Evolutionary conservation across 495 filamentous ascomycete genomes (phyloP).

Genomic region (Talaromyces proteolyticus): DNA sequence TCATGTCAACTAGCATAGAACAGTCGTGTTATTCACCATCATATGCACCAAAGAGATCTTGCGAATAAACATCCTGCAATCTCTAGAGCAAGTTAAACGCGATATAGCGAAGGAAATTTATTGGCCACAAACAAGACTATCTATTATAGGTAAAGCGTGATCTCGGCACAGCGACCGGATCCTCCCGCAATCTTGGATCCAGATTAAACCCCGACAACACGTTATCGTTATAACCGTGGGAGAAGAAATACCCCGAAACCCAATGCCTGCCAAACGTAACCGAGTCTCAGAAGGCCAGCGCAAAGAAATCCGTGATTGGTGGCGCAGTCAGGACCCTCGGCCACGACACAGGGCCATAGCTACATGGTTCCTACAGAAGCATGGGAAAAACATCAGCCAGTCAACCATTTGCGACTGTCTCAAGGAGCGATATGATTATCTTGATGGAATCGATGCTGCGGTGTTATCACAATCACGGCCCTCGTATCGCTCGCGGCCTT

Average conservation of each 20-base stretch:
- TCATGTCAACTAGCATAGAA: no score
- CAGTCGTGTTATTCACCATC: no score
- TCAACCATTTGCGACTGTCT: neutral
- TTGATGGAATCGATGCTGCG: constrained; percentile 1
- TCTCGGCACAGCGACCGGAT: no score
- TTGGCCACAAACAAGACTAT: no score
- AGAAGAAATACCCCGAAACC: neutral
- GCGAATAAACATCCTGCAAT: neutral
- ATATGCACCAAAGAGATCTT: no score
- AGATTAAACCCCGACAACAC: neutral
- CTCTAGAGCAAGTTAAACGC: neutral
- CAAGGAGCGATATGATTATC: constrained; percentile 2
- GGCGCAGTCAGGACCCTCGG: neutral
- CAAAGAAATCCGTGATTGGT: neutral
- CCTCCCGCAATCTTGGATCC: no score
- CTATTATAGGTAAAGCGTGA: no score
- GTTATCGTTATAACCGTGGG: neutral
- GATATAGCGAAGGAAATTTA: neutral
- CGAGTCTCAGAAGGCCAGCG: neutral
- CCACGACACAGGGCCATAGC: neutral
- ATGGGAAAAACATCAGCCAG: neutral
- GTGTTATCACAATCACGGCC: neutral
- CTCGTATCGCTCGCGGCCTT: neutral
- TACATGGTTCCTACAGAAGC: neutral
- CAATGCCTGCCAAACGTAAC: neutral